phyloP scores from a whole-genome alignment of 2,329 filamentous ascomycete genomes.

The Paraconiothyrium sp. region DNA sequence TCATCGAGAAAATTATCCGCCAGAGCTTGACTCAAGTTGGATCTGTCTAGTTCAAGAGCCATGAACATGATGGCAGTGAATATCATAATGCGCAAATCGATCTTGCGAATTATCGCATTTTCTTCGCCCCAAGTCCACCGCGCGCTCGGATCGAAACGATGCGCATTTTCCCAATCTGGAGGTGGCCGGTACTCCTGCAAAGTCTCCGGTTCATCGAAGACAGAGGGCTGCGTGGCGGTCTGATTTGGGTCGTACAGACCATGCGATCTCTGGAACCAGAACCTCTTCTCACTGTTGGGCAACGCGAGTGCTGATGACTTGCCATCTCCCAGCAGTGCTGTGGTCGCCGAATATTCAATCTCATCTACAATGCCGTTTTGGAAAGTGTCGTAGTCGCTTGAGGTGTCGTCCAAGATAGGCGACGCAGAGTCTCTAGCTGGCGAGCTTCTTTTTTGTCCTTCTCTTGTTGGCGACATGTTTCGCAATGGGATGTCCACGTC shows the following conservation, averaged over 20 bases:
- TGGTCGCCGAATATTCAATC: background rate
- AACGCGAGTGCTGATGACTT: background rate
- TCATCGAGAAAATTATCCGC: conserved; percentile 36
- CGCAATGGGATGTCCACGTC: background rate
- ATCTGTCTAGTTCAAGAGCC: conserved; percentile 56
- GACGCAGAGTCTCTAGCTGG: background rate
- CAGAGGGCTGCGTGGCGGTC: conserved; percentile 28
- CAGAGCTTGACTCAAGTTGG: conserved; percentile 25
- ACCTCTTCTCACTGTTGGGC: conserved; percentile 29
- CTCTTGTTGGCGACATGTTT: background rate
- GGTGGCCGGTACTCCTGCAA: conserved; percentile 45
- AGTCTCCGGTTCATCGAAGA: conserved; percentile 24
- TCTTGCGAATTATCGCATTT: conserved; percentile 37
- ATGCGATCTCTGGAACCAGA: conserved; percentile 35
- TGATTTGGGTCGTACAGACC: conserved; percentile 27
- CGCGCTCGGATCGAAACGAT: conserved; percentile 31
- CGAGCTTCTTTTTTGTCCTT: background rate
- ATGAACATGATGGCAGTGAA: conserved; percentile 59
- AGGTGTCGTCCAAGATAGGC: background rate
- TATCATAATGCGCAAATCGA: conserved; percentile 46
- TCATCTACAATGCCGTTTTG: background rate
- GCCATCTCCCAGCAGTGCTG: background rate
- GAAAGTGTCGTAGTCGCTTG: background rate
- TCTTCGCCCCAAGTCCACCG: conserved; percentile 40
- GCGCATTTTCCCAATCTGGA: conserved; percentile 35